Evolutionary conservation across 257 asterid genomes (phyloP).

Genomic region (Scutellaria minor): DNA sequence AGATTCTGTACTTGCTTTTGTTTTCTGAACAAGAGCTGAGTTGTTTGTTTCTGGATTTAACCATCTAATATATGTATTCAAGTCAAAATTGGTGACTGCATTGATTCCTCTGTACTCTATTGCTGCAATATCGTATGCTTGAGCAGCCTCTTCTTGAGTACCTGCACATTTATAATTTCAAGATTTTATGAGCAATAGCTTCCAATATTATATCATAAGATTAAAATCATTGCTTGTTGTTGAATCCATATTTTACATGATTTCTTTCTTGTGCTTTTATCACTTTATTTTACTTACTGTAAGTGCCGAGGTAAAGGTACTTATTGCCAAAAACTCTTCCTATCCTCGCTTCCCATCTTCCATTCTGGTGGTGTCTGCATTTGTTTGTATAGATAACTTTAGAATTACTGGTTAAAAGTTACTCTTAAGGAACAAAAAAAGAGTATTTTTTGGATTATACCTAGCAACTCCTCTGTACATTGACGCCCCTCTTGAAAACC

Average conservation of each 20-base stretch:
- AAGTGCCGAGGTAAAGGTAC: constrained; percentile 55
- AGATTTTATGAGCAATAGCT: constrained; percentile 9
- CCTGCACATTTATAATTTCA: constrained; percentile 39
- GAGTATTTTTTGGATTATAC: constrained; percentile 26
- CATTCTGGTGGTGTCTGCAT: constrained; percentile 56
- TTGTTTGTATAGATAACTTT: constrained; percentile 11
- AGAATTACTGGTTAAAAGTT: neutral
- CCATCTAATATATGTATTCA: constrained; percentile 54
- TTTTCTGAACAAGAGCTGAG: constrained; percentile 32
- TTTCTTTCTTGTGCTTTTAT: neutral
- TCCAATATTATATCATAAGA: neutral
- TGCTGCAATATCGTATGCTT: constrained; percentile 59
- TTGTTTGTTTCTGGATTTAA: constrained; percentile 44
- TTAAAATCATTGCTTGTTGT: neutral
- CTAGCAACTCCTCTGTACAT: constrained; percentile 53
- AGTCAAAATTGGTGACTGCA: constrained; percentile 57
- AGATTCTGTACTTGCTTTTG: constrained; percentile 20
- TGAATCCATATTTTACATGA: neutral
- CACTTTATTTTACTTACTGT: constrained; percentile 40
- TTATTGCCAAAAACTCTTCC: constrained; percentile 55
- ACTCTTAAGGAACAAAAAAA: neutral
- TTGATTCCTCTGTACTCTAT: constrained; percentile 59
- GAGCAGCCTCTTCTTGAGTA: constrained; percentile 67
- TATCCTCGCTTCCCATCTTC: constrained; percentile 61
- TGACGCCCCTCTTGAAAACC: constrained; percentile 55